Base-by-base conservation (phyloP, 2,329 filamentous ascomycete genomes). In the Dactylellina drechsleri region DNA sequence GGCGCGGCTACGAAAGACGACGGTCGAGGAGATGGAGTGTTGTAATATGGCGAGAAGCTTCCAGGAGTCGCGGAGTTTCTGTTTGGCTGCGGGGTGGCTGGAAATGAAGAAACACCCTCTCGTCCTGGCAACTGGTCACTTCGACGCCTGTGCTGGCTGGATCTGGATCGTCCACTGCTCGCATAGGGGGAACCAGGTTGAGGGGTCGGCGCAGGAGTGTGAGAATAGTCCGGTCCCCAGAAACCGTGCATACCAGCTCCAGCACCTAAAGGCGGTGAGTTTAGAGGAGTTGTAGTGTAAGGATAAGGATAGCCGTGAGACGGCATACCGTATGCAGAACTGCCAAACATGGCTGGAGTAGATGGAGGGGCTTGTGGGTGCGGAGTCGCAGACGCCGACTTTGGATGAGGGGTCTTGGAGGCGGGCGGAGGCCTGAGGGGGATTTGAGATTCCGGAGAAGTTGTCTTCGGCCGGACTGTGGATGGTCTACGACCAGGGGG, bases 221-320 rank as follows among this genome's bases (percentile, higher is more conserved):
- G 68, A 41, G 65, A 68, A 62, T 70, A 76, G 47, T 76, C 71
- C 41, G 59, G 59, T 54, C 59, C 60, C 70, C 72, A 76, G 59
- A 59, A 70, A 68, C 65, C 54, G 65, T 76, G 72, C 72, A 76
- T 76, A 62, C 70, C 62, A 74, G 70, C 70, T 74, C 70, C 70
- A 74, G 70, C 70, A 74, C 72, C 72, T 76, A 76, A 61, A 70
- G 72, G 72, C 60, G 72, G 72, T 68, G 72, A 76, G 72, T 76
- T 76, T 47, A 76, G 72, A 76, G 72, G 72, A 18, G 72, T 76
- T 52, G 71, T 75, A 65, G 65, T 70, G 61, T 76, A 70, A 76
- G 53, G 62, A 64, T 74, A 74, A 67, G 60, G 60, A 73, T 74
- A 74, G 70, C 70, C 70, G 70, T 74, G 70, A 74, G 62, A 67